These are phyloP conservation scores for Bodo saltans DNA, from an alignment of 78 protist species.

Conservation along the genomic window DNA sequence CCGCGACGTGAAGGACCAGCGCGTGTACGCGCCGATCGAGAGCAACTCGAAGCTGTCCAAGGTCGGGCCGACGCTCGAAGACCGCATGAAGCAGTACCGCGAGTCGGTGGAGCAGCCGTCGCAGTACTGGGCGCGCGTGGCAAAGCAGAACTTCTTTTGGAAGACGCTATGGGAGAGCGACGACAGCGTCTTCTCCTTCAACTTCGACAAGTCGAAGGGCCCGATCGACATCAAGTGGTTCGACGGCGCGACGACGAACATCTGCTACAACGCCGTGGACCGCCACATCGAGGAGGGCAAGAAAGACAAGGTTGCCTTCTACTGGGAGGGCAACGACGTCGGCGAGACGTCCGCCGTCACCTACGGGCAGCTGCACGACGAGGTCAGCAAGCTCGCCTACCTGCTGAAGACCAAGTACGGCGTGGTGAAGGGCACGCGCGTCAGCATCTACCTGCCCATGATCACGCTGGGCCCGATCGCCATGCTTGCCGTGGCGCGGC, in stretches of 20 bases:
- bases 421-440: constrained; percentile 77
- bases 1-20: no score
- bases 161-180: constrained; percentile 4
- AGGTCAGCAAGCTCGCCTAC: constrained; percentile 69
- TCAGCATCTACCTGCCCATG: constrained; percentile 86
- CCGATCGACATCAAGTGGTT: constrained; percentile 57
- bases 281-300: constrained; percentile 62
- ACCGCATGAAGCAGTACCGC: constrained; percentile 9
- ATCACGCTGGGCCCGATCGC: constrained; percentile 65
- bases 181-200: neutral
- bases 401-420: constrained; percentile 65
- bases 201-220: neutral
- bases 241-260: constrained; percentile 69
- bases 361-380: constrained; percentile 34
- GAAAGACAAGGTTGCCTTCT: constrained; percentile 60
- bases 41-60: no score
- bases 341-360: constrained; percentile 37
- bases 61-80: constrained; percentile 20
- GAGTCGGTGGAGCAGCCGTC: constrained; percentile 1
- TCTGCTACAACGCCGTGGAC: constrained; percentile 75
- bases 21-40: no score
- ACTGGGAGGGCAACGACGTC: constrained; percentile 54
- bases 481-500: constrained; percentile 94
- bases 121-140: constrained; percentile 20
- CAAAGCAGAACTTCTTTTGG: constrained; percentile 27